These are phyloP conservation scores for Cruciata laevipes DNA, from an alignment of 257 asterid species.

Conservation along the genomic window DNA sequence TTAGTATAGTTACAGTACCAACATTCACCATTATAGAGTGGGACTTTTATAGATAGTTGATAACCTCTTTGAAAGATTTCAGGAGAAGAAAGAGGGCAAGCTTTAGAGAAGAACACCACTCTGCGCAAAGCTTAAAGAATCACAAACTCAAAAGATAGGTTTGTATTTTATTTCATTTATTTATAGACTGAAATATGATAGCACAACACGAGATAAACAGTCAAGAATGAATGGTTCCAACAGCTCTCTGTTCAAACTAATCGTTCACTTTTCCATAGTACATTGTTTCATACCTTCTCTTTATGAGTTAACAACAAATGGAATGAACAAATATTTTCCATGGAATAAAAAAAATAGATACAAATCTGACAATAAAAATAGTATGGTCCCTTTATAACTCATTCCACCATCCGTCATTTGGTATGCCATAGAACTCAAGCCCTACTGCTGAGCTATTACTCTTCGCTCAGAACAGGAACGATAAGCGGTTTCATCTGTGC, in stretches of 20 bases:
- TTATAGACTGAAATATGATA: conserved; percentile 1
- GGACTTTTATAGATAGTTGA: background rate
- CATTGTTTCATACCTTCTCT: background rate
- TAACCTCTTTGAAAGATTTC: background rate
- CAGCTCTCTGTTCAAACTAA: conserved; percentile 1
- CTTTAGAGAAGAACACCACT: background rate
- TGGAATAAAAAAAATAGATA: conserved; percentile 15
- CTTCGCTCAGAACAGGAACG: conserved; percentile 76
- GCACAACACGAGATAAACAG: background rate
- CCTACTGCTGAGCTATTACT: conserved; percentile 20
- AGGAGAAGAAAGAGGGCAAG: too few relatives aligned
- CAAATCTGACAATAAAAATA: conserved; percentile 18
- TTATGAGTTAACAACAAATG: background rate
- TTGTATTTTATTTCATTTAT: background rate
- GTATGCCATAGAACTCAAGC: conserved; percentile 10
- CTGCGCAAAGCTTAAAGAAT: background rate
- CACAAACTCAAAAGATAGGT: background rate
- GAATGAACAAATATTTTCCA: conserved; percentile 14
- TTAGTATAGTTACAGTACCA: too few relatives aligned
- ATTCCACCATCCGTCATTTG: background rate
- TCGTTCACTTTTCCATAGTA: conserved; percentile 8
- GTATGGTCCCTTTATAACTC: conserved; percentile 13
- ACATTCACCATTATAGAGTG: too few relatives aligned
- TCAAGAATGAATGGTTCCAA: background rate
- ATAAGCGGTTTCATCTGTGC: conserved; percentile 91